A percentile compares a stretch with the other conserved stretches of the same genome.
Conservation (phyloP, 129 eudicot species). For the Lonicera japonica region DNA sequence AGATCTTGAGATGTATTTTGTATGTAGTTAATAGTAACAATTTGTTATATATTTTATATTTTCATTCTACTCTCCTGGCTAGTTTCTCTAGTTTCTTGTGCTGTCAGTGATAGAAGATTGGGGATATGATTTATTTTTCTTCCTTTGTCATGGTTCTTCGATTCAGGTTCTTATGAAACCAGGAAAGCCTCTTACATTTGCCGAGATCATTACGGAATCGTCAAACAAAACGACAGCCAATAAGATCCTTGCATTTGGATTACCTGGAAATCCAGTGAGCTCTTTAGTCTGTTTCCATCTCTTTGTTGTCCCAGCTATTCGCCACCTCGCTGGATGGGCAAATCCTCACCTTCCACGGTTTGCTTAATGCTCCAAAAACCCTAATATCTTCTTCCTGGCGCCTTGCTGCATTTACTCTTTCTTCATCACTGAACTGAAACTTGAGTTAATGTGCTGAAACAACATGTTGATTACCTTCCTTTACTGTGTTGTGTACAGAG, state of each 20-base stretch:
- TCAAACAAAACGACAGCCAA: conserved; percentile 21
- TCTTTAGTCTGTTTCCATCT: conserved; percentile 88
- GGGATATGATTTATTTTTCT: conserved; percentile 1
- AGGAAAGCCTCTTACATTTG: conserved; percentile 96
- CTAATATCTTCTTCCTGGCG: not conserved
- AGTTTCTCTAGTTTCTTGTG: not conserved
- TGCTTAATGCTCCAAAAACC: not conserved
- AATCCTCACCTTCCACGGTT: conserved; percentile 79
- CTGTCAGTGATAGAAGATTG: conserved; percentile 1
- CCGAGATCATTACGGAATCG: conserved; percentile 54
- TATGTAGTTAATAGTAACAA: not conserved
- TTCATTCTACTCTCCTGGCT: not conserved
- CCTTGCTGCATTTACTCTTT: conserved; percentile 5
- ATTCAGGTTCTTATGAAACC: conserved; percentile 70
- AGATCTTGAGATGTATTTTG: not conserved
- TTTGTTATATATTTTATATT: not conserved
- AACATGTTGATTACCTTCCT: conserved; percentile 9
- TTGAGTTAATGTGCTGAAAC: not conserved
- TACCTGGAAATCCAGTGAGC: conserved; percentile 98
- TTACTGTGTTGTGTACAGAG: conserved; percentile 35
- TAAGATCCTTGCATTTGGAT: conserved; percentile 78
- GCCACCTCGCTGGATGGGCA: conserved; percentile 79
- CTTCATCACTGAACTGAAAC: not conserved
- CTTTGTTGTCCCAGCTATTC: conserved; percentile 80
- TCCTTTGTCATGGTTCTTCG: not conserved